A percentile compares a stretch with the other conserved stretches of the same genome.
These are phyloP conservation scores for Pseudogymnoascus sp. DNA, from an alignment of 2,329 filamentous ascomycete species.

Conservation along the genomic window DNA sequence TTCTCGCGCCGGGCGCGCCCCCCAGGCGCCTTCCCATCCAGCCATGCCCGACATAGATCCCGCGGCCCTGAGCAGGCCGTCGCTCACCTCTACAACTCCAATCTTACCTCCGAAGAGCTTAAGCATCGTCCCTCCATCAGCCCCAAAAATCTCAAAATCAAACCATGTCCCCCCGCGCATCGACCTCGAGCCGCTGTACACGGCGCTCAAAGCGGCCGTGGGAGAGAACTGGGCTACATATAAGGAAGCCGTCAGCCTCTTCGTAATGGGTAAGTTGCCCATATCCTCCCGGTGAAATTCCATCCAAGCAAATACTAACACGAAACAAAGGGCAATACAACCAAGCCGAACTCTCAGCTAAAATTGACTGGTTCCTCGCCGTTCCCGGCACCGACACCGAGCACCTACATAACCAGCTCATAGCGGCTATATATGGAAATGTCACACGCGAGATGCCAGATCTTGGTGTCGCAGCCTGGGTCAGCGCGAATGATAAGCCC, in stretches of 20 bases:
- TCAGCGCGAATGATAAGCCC: constrained; percentile 64
- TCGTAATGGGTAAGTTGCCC: constrained; percentile 49
- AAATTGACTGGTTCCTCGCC: constrained; percentile 53
- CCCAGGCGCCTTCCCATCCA: constrained; percentile 11
- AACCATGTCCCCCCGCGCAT: constrained; percentile 60
- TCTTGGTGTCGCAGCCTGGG: constrained; percentile 60
- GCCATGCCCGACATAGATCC: constrained; percentile 64
- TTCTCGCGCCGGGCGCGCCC: not conserved
- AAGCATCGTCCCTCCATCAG: constrained; percentile 42
- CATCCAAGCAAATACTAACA: constrained; percentile 25
- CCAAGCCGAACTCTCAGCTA: constrained; percentile 52
- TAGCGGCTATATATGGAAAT: constrained; percentile 61
- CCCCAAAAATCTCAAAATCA: constrained; percentile 44
- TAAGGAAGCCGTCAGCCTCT: constrained; percentile 56
- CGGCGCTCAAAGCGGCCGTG: constrained; percentile 53
- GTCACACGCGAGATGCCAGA: constrained; percentile 63
- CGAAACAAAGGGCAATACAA: constrained; percentile 50
- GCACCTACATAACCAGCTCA: constrained; percentile 61
- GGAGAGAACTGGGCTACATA: constrained; percentile 58
- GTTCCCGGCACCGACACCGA: constrained; percentile 47
- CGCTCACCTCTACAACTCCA: constrained; percentile 51
- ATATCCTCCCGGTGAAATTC: constrained; percentile 15
- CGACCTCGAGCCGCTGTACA: constrained; percentile 59
- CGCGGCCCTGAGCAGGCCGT: constrained; percentile 57
- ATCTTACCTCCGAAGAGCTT: constrained; percentile 52